These are phyloP conservation scores for Aegilops tauschii DNA, from an alignment of 176 grass and related monocot genomes.

Conservation along the genomic window DNA sequence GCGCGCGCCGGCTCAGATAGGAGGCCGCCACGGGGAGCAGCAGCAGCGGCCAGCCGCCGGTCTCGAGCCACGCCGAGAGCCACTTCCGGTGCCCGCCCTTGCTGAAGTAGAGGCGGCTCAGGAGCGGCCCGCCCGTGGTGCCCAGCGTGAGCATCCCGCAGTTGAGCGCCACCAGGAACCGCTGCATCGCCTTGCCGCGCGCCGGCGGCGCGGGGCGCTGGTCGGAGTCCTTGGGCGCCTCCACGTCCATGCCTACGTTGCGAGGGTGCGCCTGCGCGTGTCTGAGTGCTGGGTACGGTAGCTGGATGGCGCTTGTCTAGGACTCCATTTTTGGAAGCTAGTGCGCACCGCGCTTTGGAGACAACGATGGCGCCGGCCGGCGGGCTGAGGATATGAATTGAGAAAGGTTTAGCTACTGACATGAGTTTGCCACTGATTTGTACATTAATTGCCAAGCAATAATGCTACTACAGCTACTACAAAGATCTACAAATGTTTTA, in stretches of 20 bases:
- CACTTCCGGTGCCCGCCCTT: constrained; percentile 57
- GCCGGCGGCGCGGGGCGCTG: neutral
- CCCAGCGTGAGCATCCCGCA: constrained; percentile 50
- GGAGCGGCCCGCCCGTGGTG: constrained; percentile 54
- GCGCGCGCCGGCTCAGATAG: constrained; percentile 30
- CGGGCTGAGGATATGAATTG: neutral
- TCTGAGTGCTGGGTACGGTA: neutral
- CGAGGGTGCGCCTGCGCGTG: neutral
- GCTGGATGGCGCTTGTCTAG: neutral
- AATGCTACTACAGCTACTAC: too few species aligned
- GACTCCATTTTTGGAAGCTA: neutral
- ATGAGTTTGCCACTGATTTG: too few species aligned
- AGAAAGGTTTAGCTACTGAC: neutral
- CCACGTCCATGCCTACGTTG: constrained; percentile 38
- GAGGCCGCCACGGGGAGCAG: constrained; percentile 32
- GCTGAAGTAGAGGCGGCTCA: constrained; percentile 61
- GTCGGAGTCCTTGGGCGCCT: constrained; percentile 14
- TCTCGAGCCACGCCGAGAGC: constrained; percentile 58
- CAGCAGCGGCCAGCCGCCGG: constrained; percentile 58
- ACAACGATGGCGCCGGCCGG: neutral
- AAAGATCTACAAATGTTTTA: too few species aligned
- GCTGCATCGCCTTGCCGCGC: constrained; percentile 13
- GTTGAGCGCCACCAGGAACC: constrained; percentile 47
- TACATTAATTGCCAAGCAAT: too few species aligned
- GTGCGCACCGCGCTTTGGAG: constrained; percentile 5